Conservation (phyloP, 2,329 filamentous ascomycete genomes). For the Basipetospora chlamydospora region DNA sequence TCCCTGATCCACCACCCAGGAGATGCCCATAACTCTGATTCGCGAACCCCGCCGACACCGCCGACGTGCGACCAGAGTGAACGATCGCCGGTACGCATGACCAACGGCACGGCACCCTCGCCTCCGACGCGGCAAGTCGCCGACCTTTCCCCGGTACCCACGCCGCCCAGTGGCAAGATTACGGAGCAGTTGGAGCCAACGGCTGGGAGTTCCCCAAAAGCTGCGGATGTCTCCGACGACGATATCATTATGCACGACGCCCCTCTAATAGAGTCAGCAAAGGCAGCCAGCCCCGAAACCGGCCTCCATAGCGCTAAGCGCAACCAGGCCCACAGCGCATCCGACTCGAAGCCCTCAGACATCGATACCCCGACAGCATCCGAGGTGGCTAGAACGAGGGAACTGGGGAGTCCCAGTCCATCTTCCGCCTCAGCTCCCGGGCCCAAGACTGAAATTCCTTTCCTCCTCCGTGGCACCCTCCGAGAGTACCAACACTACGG, state of each 20-base stretch:
- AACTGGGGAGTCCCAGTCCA: conserved; percentile 14
- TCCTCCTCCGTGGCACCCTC: conserved; percentile 72
- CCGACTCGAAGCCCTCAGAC: conserved; percentile 37
- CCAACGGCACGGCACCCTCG: not conserved
- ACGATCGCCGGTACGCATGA: no score
- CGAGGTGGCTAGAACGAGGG: conserved; percentile 17
- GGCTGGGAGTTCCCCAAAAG: not conserved
- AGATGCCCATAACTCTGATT: conserved; percentile 6
- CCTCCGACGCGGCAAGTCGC: no score
- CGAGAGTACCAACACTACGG: conserved; percentile 95
- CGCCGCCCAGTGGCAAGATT: no score
- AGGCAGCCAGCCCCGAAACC: conserved; percentile 24
- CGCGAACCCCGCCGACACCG: no score
- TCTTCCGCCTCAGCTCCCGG: conserved; percentile 17
- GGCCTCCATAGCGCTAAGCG: conserved; percentile 27
- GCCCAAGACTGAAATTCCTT: conserved; percentile 60
- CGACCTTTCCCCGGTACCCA: no score
- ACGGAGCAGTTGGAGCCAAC: no score
- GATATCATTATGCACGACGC: conserved; percentile 22
- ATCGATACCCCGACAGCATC: conserved; percentile 25
- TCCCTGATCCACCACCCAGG: conserved; percentile 18
- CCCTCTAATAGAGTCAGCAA: conserved; percentile 5
- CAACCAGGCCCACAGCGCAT: conserved; percentile 32
- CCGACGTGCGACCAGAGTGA: no score
- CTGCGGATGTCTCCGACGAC: conserved; percentile 5